Evolutionary conservation across 2,329 filamentous ascomycete species (phyloP).

Genomic region (Stachybotrys chlorohalonatus): DNA sequence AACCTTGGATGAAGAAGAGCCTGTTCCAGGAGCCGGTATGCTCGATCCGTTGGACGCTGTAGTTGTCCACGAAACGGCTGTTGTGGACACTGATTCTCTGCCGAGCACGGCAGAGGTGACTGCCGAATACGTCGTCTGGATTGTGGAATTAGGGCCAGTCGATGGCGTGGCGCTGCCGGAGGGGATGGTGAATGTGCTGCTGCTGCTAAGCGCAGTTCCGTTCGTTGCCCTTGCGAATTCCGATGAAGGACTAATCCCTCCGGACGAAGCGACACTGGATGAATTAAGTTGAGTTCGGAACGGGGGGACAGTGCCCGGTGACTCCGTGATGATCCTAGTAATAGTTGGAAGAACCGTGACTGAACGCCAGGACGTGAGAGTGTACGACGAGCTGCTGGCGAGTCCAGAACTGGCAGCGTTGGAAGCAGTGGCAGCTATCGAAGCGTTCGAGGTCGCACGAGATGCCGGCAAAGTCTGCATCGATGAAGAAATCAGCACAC

Average conservation of each 20-base stretch:
- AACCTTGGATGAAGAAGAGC: background rate
- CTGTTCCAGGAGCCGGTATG: background rate
- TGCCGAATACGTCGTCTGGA: background rate
- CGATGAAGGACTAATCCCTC: background rate
- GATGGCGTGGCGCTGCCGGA: background rate
- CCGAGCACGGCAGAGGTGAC: background rate
- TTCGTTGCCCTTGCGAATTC: background rate
- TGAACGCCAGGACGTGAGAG: background rate
- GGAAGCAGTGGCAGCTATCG: background rate
- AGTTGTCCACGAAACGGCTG: background rate
- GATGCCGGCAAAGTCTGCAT: background rate
- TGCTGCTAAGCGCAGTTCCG: background rate
- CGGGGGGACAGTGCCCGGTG: background rate
- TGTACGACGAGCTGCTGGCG: background rate
- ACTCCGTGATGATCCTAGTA: background rate
- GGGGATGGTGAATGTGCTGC: background rate
- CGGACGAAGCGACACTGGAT: background rate
- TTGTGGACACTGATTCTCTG: background rate
- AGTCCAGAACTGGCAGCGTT: background rate
- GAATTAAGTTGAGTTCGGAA: background rate
- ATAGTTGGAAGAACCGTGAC: background rate
- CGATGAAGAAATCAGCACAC: background rate
- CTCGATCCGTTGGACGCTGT: background rate
- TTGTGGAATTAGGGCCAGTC: background rate
- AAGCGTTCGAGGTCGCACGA: background rate